Evolutionary conservation across 257 asterid species (phyloP), one percentile per base, ranked within the genome.

Genomic region (Cordia subcordata): DNA sequence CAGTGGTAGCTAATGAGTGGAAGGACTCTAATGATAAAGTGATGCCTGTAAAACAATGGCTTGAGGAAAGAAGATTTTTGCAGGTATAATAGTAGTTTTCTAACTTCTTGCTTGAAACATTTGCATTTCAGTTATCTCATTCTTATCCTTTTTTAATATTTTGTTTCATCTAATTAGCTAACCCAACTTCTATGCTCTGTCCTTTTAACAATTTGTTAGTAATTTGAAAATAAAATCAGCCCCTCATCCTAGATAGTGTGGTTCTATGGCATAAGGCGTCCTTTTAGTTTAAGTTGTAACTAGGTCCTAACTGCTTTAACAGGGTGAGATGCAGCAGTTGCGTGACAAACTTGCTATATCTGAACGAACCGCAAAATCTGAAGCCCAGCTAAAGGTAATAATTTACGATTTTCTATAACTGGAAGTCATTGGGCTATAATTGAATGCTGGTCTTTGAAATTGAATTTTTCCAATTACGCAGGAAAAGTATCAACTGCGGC

Each of bases 1-100:
- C 94, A 20, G 99, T 92, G 68, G 99, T 92, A 42, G 99, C 99
- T 63, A 92, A 92, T 67, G 98, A 92, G 67, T 92, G 98, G 98
- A 92, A 92, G 76, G 98, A 92, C 72, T 81, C 95, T 61, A 92
- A 81, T 75, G 99, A 92, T 75, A 92, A 88, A 81, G 96, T 92
- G 72, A 88, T 88, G 99, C 99, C 98, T 47, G 95, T 91, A 37
- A 91, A 88, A 71, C 98, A 91, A 68, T 91, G 98, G 98, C 85
- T 91, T 37, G 99, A 92, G 64, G 99, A 92, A 72, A 82, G 99
- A 77, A 88, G 93, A 72, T 81, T 80, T 73, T 66, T 88, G 73
- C 98, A 86, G 94, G 99, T 92, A 72, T 33, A 45, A 72, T 33
- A 45, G 27, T 55, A 21, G 19, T 47, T 49, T 47, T 60, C 51